Conservation (phyloP, 306 rosid genomes). For the Rubus parviflorus region DNA sequence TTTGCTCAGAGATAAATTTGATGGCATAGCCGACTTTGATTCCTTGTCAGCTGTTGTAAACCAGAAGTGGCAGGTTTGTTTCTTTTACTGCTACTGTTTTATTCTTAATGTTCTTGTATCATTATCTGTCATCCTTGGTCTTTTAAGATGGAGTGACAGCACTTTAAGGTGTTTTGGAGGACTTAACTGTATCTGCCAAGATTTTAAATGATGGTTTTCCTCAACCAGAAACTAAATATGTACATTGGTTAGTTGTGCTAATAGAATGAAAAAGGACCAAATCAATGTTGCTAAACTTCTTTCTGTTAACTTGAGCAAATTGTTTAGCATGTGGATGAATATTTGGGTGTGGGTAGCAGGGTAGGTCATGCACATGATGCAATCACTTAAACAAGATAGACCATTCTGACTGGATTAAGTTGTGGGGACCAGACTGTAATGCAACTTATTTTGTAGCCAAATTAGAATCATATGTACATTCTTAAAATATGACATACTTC, state of each 20-base stretch:
- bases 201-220: not conserved
- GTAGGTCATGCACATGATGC: not conserved
- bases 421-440: not conserved
- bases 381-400: not conserved
- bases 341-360: slow-evolving; percentile 1
- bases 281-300: not conserved
- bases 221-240: slow-evolving; percentile 11
- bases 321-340: not conserved
- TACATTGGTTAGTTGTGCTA: not conserved
- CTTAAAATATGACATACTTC: not conserved
- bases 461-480: not conserved
- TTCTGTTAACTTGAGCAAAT: not conserved
- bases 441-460: not conserved
- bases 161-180: not conserved
- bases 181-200: not conserved
- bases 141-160: not conserved
- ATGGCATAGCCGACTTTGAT: slow-evolving; percentile 15
- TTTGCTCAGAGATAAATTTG: slow-evolving; percentile 32
- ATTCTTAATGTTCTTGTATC: slow-evolving; percentile 12
- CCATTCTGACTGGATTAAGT: not conserved
- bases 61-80: slow-evolving; percentile 56
- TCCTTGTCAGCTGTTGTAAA: slow-evolving; percentile 43
- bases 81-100: slow-evolving; percentile 21
- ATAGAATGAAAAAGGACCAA: not conserved
- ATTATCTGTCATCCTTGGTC: not conserved